Evolutionary conservation across 352 stramenopile species (phyloP), one percentile per base, ranked within the genome.

Genomic region (Detonula confervacea): DNA sequence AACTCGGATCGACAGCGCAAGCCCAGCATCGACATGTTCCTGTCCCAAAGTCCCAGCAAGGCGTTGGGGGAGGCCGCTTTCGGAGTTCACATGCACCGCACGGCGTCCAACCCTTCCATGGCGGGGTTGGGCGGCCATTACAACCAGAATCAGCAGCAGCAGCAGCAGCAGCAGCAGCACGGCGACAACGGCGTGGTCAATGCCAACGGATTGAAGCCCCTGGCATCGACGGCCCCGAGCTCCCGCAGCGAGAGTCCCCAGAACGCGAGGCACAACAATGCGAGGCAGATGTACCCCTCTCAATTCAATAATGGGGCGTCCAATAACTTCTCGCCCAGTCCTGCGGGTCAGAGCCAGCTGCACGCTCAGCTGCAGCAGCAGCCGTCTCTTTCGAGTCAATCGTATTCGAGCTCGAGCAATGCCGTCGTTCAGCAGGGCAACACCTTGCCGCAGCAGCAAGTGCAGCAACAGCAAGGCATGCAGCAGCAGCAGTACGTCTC

Each of bases 31-130:
- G 83, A 90, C 30, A 78, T 88, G 2, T 93, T 93, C 51, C 78
- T 93, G n/a, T 91, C 86, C 35, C 76, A 87, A 60, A 89, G 80
- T 80, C 86, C 88, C 9, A 89, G 80, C n/a, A 83, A 91, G 65
- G 77, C 83, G 22, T 66, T 93, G 51, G 88, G 88, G 24, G 79
- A 87, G 16, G 83, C 91, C 75, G 77, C 74, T 30, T 83, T 83
- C 39, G 66, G 64, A 0, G 68, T 77, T n/a, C n/a, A n/a, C 20
- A 83, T 83, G 74, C 55, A 77, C n/a, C 51, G 60, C 35, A 71
- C 60, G 16, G 25, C 29, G 5, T 77, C 66, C 1, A 72, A 77
- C 33, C 73, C 73, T 24, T 52, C 73, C 11, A 27, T 80, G 9
- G 72, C 61, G 22, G 62, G n/a, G n/a, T n/a, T n/a, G n/a, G n/a